Base-by-base conservation (phyloP, 2,329 filamentous ascomycete genomes). In the Aureobasidium sp. region DNA sequence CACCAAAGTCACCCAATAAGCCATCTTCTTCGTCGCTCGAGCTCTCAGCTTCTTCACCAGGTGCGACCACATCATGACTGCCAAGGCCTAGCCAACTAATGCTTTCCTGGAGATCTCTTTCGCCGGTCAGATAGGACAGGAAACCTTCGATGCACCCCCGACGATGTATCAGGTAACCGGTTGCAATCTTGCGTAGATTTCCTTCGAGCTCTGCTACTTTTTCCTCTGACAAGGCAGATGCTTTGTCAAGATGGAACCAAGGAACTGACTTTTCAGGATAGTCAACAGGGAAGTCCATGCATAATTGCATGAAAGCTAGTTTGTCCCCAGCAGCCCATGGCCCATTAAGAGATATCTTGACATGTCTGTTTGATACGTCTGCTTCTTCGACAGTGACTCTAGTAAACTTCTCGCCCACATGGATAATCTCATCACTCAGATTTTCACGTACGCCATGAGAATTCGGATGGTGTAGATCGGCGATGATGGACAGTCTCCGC, bases 331-430 rank as follows among this genome's bases (percentile, higher is more conserved):
- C 69, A 20, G 81, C 83, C 84, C 84, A 87, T 11, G 84, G 84
- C 2, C 83, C 83, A 67, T 82, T 80, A 62, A 87, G 76, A 1
- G 82, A 82, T 48, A 87, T 79, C 1, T 80, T 80, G 25, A 80
- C 78, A 62, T 77, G 79, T 52, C 83, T 76, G 62, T 79, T 78
- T 22, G 77, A 75, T 49, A 85, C 76, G 69, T 85, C 81, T 41
- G 84, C 81, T 8, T 79, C 77, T 65, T 87, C 84, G 66, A 86
- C 85, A 17, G 75, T 77, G 55, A 87, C 80, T 66, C 84, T 84
- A 20, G 78, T 81, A 68, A 85, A 87, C 61, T 81, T 85, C 61
- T 82, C 80, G 11, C 82, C 83, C 22, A 85, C 83, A 37, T 82
- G 76, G 12, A 81, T 82, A 59, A 87, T 85, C 68, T 87, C 84